Conservation (phyloP, 2,329 filamentous ascomycete genomes). For the Colletotrichum chlorophyti region DNA sequence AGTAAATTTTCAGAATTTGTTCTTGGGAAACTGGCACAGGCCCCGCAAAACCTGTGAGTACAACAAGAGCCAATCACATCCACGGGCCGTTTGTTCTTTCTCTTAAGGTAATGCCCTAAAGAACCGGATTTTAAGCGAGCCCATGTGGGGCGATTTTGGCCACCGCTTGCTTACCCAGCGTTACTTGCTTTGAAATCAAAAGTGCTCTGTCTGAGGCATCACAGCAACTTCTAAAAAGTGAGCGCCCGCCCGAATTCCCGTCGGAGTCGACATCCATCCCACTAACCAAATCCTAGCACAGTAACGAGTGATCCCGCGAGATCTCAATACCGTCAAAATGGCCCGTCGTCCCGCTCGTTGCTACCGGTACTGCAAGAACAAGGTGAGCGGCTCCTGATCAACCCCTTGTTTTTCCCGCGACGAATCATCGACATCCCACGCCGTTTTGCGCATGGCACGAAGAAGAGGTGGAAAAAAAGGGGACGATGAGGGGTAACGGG, state of each 20-base stretch:
- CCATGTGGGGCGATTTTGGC: slow-evolving; percentile 4
- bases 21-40: no score
- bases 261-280: slow-evolving; percentile 36
- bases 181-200: slow-evolving; percentile 65
- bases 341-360: slow-evolving; percentile 98
- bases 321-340: slow-evolving; percentile 80
- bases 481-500: no score
- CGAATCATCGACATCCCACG: neutral
- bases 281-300: slow-evolving; percentile 40
- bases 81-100: neutral
- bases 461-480: slow-evolving; percentile 1
- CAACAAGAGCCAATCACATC: slow-evolving; percentile 1
- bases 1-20: neutral
- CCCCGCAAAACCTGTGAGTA: no score
- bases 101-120: neutral
- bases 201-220: slow-evolving; percentile 38
- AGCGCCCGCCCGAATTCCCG: slow-evolving; percentile 15
- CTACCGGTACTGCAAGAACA: slow-evolving; percentile 99
- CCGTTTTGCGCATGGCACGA: slow-evolving; percentile 23
- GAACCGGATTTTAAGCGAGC: slow-evolving; percentile 7
- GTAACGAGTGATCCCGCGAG: slow-evolving; percentile 40
- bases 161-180: slow-evolving; percentile 29
- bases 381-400: slow-evolving; percentile 66
- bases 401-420: slow-evolving; percentile 2
- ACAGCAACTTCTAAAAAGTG: slow-evolving; percentile 19